A percentile compares a stretch with the other conserved stretches of the same genome.
Conservation (phyloP, 768 basidiomycete species). For the Kwoniella newhampshirensis region DNA sequence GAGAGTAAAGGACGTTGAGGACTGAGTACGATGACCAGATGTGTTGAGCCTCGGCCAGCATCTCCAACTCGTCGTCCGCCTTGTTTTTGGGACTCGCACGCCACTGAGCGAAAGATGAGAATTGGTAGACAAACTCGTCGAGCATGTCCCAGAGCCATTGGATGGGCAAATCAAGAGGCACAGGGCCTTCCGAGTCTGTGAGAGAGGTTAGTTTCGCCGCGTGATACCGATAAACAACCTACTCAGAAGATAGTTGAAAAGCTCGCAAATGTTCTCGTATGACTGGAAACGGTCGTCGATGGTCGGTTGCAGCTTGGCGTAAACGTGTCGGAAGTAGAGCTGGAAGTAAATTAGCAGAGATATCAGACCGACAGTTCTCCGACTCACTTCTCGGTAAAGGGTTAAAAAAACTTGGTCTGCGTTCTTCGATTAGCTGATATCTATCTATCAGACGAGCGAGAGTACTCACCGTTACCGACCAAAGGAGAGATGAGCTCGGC, state of each 20-base stretch:
- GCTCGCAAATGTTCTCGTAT: constrained; percentile 84
- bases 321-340: constrained; percentile 67
- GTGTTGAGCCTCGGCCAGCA: constrained; percentile 63
- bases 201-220: neutral
- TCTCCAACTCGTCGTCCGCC: constrained; percentile 76
- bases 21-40: constrained; percentile 99
- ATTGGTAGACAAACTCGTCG: constrained; percentile 77
- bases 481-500: constrained; percentile 92
- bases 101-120: constrained; percentile 93
- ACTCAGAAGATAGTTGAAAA: constrained; percentile 98
- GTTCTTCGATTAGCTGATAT: neutral
- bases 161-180: constrained; percentile 87
- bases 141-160: constrained; percentile 80
- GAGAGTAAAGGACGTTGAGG: constrained; percentile 94
- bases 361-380: no score
- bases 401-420: constrained; percentile 91
- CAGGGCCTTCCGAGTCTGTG: constrained; percentile 88
- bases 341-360: constrained; percentile 8
- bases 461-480: constrained; percentile 79
- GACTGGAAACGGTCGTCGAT: constrained; percentile 98
- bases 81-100: constrained; percentile 74
- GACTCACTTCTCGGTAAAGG: constrained; percentile 89
- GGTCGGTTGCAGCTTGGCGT: constrained; percentile 90
- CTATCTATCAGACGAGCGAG: neutral
- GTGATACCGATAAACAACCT: constrained; percentile 44